phyloP scores from a whole-genome alignment of 1,284 basidiomycete species.

The Athelia psychrophila region DNA sequence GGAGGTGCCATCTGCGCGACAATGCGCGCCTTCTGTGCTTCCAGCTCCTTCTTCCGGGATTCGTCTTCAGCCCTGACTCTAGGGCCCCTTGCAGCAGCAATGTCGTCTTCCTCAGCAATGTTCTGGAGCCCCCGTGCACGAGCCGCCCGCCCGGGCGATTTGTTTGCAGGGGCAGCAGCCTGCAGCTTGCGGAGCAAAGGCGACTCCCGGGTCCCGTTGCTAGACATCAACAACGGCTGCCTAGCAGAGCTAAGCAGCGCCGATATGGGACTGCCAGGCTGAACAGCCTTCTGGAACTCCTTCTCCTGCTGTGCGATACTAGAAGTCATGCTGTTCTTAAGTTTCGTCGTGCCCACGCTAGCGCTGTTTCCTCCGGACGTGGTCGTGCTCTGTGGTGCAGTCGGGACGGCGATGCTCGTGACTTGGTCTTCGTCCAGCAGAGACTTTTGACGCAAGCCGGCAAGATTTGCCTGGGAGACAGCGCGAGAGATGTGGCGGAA shows the following conservation, averaged over 20 bases:
- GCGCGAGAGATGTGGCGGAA: constrained; percentile 65
- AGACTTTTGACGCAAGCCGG: constrained; percentile 56
- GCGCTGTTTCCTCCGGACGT: constrained; percentile 6
- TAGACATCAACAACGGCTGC: constrained; percentile 82
- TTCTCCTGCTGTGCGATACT: constrained; percentile 87
- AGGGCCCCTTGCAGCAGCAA: constrained; percentile 26
- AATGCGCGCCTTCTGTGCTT: constrained; percentile 85
- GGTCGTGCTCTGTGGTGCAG: constrained; percentile 15
- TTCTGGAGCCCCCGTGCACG: constrained; percentile 38
- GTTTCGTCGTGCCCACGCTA: constrained; percentile 17
- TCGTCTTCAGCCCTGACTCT: constrained; percentile 47
- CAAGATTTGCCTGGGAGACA: constrained; percentile 71
- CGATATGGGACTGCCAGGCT: constrained; percentile 93
- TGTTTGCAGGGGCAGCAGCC: constrained; percentile 25
- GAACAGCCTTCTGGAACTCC: constrained; percentile 94
- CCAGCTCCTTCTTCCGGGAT: constrained; percentile 67
- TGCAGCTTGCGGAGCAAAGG: constrained; percentile 46
- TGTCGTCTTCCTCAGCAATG: constrained; percentile 49
- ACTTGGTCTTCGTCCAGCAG: constrained; percentile 61
- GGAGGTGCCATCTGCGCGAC: constrained; percentile 86
- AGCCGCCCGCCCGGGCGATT: constrained; percentile 36
- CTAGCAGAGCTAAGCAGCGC: constrained; percentile 87
- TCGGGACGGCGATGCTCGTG: constrained; percentile 37
- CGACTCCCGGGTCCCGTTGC: constrained; percentile 43
- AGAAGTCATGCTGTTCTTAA: constrained; percentile 44